Evolutionary conservation across 1,139 yeast species (phyloP), one percentile per base, ranked within the genome.

Genomic region (Candida tropicalis): DNA sequence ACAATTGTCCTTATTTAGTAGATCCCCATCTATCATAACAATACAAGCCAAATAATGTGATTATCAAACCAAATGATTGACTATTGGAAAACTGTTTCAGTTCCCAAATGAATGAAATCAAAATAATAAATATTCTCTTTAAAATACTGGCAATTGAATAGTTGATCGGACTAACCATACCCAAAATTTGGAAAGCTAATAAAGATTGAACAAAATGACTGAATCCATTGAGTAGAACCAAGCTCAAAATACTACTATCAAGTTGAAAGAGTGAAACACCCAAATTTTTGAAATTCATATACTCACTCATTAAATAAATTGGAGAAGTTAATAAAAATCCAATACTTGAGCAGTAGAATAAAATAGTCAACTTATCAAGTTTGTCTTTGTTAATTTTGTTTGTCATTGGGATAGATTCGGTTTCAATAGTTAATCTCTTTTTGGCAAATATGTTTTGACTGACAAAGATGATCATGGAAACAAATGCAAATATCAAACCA

Each of bases 391-490:
- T 36, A 59, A 20, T 37, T 28, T 13, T 38, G 12, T 40, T 36
- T 2, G 38, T 18, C 15, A 42, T 29, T 24, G 49, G 50, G 25
- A 42, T 38, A 4, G 44, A 15, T 29, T 35, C 26, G 23, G 41
- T 37, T 26, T 62, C 67, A 38, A 60, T 54, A 3, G 97, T 88
- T 44, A 91, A 69, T 45, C 89, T 79, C 53, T 80, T 82, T 63
- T 91, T 91, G 39, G 97, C 93, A 67, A 88, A 90, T 54, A 91
- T 88, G 63, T 91, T 91, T 60, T 91, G 98, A 12, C 89, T 75
- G 13, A 91, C 98, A 66, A 91, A 91, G 41, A 90, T 87, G 36
- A 87, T 58, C 82, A 91, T 87, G 13, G 96, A 87, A 27, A 84
- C 55, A 47, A 87, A 81, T 2, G 97, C 96, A 63, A 80, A 88